Evolutionary conservation across 306 rosid genomes (phyloP).

Genomic region (Bauhinia variegata): DNA sequence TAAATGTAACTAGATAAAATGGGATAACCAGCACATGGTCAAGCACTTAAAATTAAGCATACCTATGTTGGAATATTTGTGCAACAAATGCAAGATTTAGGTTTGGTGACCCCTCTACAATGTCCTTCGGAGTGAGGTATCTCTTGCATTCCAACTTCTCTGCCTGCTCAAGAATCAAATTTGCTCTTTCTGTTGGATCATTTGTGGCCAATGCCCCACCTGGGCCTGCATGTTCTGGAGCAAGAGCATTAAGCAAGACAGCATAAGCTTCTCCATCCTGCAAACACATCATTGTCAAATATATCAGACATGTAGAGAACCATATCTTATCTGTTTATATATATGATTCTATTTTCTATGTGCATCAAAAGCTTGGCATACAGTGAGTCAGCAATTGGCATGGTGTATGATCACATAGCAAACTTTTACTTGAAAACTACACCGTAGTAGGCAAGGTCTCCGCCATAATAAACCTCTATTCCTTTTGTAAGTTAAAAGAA

Average conservation of each 20-base stretch:
- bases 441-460: slow-evolving; percentile 9
- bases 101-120: slow-evolving; percentile 94
- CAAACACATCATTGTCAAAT: slow-evolving; percentile 41
- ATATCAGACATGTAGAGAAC: slow-evolving; percentile 22
- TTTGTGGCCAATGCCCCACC: slow-evolving; percentile 49
- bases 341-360: slow-evolving; percentile 1
- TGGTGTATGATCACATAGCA: slow-evolving; percentile 14
- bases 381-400: slow-evolving; percentile 21
- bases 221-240: slow-evolving; percentile 90
- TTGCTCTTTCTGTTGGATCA: slow-evolving; percentile 90
- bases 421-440: slow-evolving; percentile 28
- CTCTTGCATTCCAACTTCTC: slow-evolving; percentile 92
- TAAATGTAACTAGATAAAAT: slow-evolving; percentile 3
- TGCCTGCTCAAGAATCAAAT: slow-evolving; percentile 91
- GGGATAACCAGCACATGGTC: slow-evolving; percentile 9
- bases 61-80: slow-evolving; percentile 97
- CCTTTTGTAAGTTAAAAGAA: slow-evolving; percentile 1
- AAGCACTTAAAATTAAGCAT: slow-evolving; percentile 41
- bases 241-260: slow-evolving; percentile 88
- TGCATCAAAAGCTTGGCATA: slow-evolving; percentile 15
- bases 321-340: slow-evolving; percentile 12
- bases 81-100: slow-evolving; percentile 99
- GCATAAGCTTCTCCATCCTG: slow-evolving; percentile 99
- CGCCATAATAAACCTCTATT: no score
- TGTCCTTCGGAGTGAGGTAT: slow-evolving; percentile 91